phyloP scores from a whole-genome alignment of 129 eudicot species.

The Artemisia annua region DNA sequence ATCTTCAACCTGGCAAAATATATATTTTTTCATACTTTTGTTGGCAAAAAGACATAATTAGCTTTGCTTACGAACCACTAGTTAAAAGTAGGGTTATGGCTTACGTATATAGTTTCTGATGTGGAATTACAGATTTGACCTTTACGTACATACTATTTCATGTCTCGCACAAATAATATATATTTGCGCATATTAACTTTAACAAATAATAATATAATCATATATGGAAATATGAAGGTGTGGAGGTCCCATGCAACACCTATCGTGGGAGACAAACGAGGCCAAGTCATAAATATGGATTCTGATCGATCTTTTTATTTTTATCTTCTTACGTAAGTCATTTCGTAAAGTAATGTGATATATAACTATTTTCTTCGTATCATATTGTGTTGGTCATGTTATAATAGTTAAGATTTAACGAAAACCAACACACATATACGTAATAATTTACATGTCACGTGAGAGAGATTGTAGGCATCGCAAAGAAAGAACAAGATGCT shows the following conservation, averaged over 20 bases:
- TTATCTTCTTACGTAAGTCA: neutral
- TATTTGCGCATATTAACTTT: neutral
- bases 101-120: neutral
- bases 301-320: neutral
- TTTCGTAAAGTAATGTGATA: too few relatives aligned
- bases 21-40: constrained; percentile 11
- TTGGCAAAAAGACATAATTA: constrained; percentile 21
- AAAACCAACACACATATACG: too few relatives aligned
- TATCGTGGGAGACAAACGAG: constrained; percentile 34
- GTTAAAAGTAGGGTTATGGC: constrained; percentile 23
- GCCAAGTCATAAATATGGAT: constrained; percentile 7
- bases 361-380: too few relatives aligned
- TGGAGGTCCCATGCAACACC: constrained; percentile 38
- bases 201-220: constrained; percentile 3
- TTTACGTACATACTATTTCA: constrained; percentile 27
- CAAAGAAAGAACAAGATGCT: constrained; percentile 3
- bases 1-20: too few relatives aligned
- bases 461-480: neutral
- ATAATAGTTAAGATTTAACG: too few relatives aligned
- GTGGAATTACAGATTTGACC: constrained; percentile 30
- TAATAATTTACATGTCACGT: too few relatives aligned
- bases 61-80: constrained; percentile 32
- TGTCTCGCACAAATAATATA: neutral
- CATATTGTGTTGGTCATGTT: too few relatives aligned
- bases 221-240: constrained; percentile 29